Percentiles rank a stretch among this genome's conserved stretches.
These are phyloP conservation scores for Ambrosiella xylebori DNA, from an alignment of 2,329 filamentous ascomycete species.

Conservation along the genomic window DNA sequence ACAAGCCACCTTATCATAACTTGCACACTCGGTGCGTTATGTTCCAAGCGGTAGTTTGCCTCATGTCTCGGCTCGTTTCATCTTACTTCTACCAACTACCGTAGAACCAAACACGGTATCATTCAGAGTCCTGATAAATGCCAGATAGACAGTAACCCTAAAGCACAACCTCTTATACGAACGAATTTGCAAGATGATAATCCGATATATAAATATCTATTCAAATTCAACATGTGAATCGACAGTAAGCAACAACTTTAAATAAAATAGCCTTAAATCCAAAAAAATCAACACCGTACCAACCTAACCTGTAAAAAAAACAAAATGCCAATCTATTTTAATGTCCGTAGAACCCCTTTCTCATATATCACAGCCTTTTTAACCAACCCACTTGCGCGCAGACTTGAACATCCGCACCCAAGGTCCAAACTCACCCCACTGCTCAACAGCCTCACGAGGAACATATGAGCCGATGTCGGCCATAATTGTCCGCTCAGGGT, in stretches of 20 bases:
- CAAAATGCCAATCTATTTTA: background rate
- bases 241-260: background rate
- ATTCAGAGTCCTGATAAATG: no score
- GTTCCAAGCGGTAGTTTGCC: background rate
- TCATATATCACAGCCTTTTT: slow-evolving; percentile 12
- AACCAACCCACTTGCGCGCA: slow-evolving; percentile 73
- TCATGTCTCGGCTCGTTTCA: background rate
- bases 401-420: slow-evolving; percentile 80
- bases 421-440: slow-evolving; percentile 68
- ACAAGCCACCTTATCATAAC: background rate
- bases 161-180: background rate
- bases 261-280: background rate
- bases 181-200: background rate
- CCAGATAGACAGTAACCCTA: background rate
- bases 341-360: background rate
- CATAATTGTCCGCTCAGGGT: slow-evolving; percentile 79
- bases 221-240: background rate
- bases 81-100: background rate
- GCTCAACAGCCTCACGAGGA: slow-evolving; percentile 36
- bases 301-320: background rate
- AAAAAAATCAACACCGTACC: background rate
- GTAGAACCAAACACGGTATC: no score
- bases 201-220: background rate
- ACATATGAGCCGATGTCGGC: slow-evolving; percentile 62
- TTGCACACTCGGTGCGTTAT: no score